Percentiles rank a stretch among this genome's conserved stretches.
Conservation (phyloP, 148 eudicot species). For the Cornus kousa region DNA sequence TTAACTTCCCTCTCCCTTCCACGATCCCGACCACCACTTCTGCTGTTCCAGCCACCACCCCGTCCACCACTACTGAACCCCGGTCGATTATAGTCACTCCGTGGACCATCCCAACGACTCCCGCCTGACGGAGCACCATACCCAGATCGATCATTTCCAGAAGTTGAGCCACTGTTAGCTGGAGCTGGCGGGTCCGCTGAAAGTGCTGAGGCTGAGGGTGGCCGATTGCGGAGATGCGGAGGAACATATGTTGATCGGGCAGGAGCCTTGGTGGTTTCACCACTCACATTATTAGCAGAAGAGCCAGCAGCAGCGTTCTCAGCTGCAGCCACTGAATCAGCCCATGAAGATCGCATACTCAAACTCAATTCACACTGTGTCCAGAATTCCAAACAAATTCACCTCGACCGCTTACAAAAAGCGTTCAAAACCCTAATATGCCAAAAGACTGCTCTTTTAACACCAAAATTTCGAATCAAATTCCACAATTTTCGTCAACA, state of each 20-base stretch:
- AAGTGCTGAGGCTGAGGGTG: constrained; percentile 23
- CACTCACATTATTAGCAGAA: constrained; percentile 22
- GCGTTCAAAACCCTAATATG: background rate
- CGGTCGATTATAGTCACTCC: constrained; percentile 25
- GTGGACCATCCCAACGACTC: constrained; percentile 30
- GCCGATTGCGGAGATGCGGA: constrained; percentile 48
- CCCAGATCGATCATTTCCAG: constrained; percentile 16
- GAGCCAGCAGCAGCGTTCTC: constrained; percentile 33
- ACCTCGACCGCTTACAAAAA: constrained; percentile 3
- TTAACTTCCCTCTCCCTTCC: constrained; percentile 47
- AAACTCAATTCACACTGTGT: constrained; percentile 15
- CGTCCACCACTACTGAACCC: constrained; percentile 25
- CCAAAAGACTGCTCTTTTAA: background rate
- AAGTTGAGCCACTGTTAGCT: constrained; percentile 12
- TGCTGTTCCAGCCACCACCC: constrained; percentile 41
- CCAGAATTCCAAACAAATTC: background rate
- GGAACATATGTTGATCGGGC: constrained; percentile 39
- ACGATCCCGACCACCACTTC: constrained; percentile 46
- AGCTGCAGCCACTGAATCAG: constrained; percentile 51
- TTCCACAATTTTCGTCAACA: background rate
- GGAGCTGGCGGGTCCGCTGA: constrained; percentile 21
- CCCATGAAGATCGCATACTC: constrained; percentile 51
- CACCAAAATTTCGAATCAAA: background rate
- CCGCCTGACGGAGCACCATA: constrained; percentile 23
- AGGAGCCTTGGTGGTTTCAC: constrained; percentile 13